Base-by-base conservation (phyloP, 2,329 filamentous ascomycete genomes). In the Alternaria gaisen region DNA sequence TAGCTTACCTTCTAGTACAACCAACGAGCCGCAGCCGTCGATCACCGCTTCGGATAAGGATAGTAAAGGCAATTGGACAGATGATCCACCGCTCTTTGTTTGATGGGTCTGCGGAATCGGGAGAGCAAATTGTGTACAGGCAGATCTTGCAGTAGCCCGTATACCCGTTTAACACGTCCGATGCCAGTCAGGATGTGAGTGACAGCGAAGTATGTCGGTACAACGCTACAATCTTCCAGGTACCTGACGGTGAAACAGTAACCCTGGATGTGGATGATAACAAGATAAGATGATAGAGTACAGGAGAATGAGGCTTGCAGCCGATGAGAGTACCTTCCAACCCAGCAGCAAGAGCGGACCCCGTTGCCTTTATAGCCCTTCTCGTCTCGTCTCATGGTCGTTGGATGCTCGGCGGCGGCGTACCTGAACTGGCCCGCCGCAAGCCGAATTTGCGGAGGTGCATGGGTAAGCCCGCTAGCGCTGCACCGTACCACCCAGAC, bases 31-130 rank as follows among this genome's bases (percentile, higher is more conserved):
- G 44, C 53, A 52, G 41, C 47, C 47, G 41, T 36, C 53, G 18
- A 53, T 40, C 32, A 47, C 53, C 20, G 38, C 53, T 48, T 53
- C 46, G 58, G 58, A 60, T 60, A 60, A 60, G 46, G 34, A 57
- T 43, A 28, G 58, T 44, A 57, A 34, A 44, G 65, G 57, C 74
- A 75, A 77, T 77, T 77, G 74, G 75, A 54, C 64, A 61, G 61
- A 41, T 34, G 65, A 65, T 65, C 69, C 70, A 75, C 71, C 69
- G 72, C 72, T 71, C 60, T 71, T 73, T 61, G 44, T 52, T 52
- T 22, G 32, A 36, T 59, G 51, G 40, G 48, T 32, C 22, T 41
- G 34, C 40, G 58, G 67, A 61, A 55, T 58, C 50, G 46, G 44
- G 30, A 22, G 58, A 41, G 42, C 22, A 36, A 34, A 1, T n/a